Base-by-base conservation (phyloP, 2,329 filamentous ascomycete species). In the Colletotrichum chrysophilum region DNA sequence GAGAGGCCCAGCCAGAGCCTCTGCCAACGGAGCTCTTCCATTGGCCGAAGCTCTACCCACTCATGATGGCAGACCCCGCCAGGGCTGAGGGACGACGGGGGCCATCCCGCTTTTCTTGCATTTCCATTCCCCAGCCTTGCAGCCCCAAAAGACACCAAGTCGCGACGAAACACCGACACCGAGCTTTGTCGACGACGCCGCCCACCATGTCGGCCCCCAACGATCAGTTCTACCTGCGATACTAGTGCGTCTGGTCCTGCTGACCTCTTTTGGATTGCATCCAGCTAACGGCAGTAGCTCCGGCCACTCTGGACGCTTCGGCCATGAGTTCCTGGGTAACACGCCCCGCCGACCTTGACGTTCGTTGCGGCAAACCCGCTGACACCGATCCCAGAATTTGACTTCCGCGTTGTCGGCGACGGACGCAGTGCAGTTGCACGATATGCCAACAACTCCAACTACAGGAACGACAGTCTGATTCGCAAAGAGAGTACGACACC, bases 361-460 rank as follows among this genome's bases (percentile, higher is more conserved):
- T 38, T 24, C 10, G 16, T 38, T 24, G 32, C 14, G 14, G 16
- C 66, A 26, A 21, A 30, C 26, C 62, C 66, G 36, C 78, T 78
- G 68, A 77, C 76, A 76, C 76, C 72, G 77, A 78, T 76, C 24
- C 3, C 79, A 98, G 96, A 99, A 86, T 99, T 99, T 85, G 97
- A 99, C 84, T 97, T 99, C 82, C 92, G 96, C 71, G 95, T 96
- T 28, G 91, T 98, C 61, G 95, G 95, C 70, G 97, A 99, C 84
- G 97, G 97, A 67, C 93, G 95, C 77, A 98, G 96, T 83, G 97
- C 97, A 9, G 95, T 97, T 68, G 96, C 96, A 36, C 93, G 97
- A 86, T 99, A 99, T 87, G 97, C 97, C 78, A 99, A 99, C 90
- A 99, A 99, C 86, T 98, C 96, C 74, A 99, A 99, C 87, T 99